Evolutionary conservation across 2,329 filamentous ascomycete species (phyloP).

Genomic region (Fusarium annulatum): DNA sequence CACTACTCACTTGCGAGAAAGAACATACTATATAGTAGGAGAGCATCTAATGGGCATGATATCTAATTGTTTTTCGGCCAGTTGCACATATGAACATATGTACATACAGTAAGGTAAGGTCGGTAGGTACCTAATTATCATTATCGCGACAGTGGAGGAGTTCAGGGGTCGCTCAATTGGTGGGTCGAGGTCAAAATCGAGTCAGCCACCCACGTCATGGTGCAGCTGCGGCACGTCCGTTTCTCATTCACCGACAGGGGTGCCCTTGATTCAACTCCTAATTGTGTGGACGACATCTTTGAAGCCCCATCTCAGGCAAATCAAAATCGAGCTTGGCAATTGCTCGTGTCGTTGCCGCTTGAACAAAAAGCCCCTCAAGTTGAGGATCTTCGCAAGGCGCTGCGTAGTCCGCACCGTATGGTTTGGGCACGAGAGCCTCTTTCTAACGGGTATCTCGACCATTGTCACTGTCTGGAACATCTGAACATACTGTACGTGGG

Average conservation of each 20-base stretch:
- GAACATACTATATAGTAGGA: not conserved
- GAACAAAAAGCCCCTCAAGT: constrained; percentile 3
- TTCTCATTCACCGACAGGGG: constrained; percentile 32
- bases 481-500: constrained; percentile 12
- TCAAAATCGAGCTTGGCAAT: constrained; percentile 29
- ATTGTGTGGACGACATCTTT: not conserved
- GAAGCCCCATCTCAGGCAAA: constrained; percentile 9
- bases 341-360: constrained; percentile 20
- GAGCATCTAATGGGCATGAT: constrained; percentile 22
- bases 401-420: constrained; percentile 8
- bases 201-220: constrained; percentile 45
- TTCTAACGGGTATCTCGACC: not conserved
- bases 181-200: constrained; percentile 6
- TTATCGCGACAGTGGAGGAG: not conserved
- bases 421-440: not conserved
- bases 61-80: constrained; percentile 12
- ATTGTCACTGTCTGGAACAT: not conserved
- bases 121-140: not conserved
- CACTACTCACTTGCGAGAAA: constrained; percentile 7
- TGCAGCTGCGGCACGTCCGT: constrained; percentile 24
- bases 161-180: constrained; percentile 35
- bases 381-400: constrained; percentile 10
- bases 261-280: not conserved
- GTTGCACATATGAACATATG: constrained; percentile 6
- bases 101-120: not conserved